Evolutionary conservation across 495 filamentous ascomycete species (phyloP), one percentile per base, ranked within the genome.

Genomic region (Staphylotrichum tortipilum): DNA sequence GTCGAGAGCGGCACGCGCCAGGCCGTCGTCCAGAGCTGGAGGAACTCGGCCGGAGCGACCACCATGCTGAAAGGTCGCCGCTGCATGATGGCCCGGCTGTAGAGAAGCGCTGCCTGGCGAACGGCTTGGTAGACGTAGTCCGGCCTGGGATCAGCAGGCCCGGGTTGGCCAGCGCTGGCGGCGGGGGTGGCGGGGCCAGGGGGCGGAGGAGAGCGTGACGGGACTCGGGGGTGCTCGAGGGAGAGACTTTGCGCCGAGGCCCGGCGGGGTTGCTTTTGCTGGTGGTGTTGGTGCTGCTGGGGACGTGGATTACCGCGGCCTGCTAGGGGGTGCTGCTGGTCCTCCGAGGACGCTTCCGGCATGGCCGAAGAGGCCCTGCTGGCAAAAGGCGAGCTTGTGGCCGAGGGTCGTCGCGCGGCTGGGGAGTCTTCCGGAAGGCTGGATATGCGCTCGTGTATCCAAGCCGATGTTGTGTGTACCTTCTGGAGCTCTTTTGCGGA

Each of bases 121-220:
- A 70, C 55, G 12, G 59, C 50, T 37, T 63, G 57, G 58, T 70
- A 68, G 30, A 70, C 55, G 33, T 49, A 54, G 39, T 70, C 64
- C 6, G 26, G 26, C 26, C 6, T 10, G 26, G 26, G 0, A 10
- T 5, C 2, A 10, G 26, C 2, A 10, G 26, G 2, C 53, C 53
- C 17, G 19, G 3, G 36, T 34, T 4, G 9, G 31, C 31, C 31
- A 12, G 10, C 31, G 2, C 7, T 1, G 31, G 31, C 3, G 31
- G 31, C 11, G 7, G 31, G 31, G 31, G n/a, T 28, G 26, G 26
- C 2, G 6, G 26, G 26, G 2, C n/a, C n/a, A n/a, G n/a, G n/a
- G n/a, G n/a, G n/a, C n/a, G 26, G 26, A 28, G 26, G 26, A 10
- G 26, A 28, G 26, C 10, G 26, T 5, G 26, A 28, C 10, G 1